Conservation (phyloP, 1,284 basidiomycete species). For the Trametes polyzona region DNA sequence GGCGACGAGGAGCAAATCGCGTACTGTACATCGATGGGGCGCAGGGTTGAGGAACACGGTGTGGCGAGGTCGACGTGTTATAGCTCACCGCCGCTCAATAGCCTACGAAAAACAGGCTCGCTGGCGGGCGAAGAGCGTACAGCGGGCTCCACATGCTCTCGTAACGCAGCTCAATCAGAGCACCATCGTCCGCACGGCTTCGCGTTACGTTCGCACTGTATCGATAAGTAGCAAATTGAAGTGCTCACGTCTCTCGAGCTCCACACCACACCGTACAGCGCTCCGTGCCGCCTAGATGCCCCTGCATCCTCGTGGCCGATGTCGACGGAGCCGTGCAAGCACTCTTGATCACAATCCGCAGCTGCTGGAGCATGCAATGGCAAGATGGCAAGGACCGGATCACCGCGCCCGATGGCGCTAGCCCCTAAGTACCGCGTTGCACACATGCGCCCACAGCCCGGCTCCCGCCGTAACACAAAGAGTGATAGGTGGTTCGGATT, state of each 20-base stretch:
- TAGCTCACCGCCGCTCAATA: background rate
- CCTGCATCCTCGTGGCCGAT: background rate
- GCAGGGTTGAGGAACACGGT: no score
- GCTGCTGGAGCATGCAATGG: background rate
- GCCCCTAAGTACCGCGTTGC: background rate
- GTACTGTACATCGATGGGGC: no score
- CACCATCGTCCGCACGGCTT: background rate
- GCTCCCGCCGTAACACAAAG: background rate
- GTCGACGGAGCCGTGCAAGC: no score
- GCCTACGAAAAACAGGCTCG: no score
- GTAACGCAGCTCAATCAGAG: background rate
- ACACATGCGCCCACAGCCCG: constrained; percentile 12
- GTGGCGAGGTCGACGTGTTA: no score
- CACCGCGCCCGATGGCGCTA: no score
- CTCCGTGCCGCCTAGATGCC: background rate
- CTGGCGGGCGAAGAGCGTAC: no score
- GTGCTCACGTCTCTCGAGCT: no score
- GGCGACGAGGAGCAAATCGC: no score
- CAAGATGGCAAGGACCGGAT: no score
- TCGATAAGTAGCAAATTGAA: background rate
- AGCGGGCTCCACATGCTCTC: background rate
- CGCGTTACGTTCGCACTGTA: background rate
- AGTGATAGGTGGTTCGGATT: constrained; percentile 6
- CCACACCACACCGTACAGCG: background rate
- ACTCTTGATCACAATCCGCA: background rate